Conservation (phyloP, 805 yeast genomes). For the Scheffersomyces stipitis region DNA sequence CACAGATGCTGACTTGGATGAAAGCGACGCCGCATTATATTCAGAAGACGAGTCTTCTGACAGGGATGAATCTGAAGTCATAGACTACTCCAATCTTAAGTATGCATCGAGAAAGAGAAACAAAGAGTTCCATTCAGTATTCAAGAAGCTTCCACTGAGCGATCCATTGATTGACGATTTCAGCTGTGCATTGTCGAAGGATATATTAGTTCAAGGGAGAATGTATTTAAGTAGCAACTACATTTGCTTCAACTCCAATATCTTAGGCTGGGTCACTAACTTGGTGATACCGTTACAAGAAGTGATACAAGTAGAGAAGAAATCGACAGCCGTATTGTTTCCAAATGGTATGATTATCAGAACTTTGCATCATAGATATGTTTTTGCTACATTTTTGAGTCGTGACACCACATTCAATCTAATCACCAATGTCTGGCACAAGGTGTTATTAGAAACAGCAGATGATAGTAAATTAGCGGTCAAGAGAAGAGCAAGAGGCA, state of each 20-base stretch:
- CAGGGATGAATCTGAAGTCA: conserved; percentile 6
- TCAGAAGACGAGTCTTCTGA: conserved; percentile 2
- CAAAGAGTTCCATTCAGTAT: conserved; percentile 73
- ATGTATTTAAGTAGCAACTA: conserved; percentile 75
- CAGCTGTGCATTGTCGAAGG: conserved; percentile 85
- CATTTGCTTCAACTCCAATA: conserved; percentile 81
- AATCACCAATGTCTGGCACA: conserved; percentile 69
- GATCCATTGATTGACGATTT: conserved; percentile 84
- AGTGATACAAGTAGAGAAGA: conserved; percentile 72
- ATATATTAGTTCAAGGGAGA: conserved; percentile 84
- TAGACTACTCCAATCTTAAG: conserved; percentile 10
- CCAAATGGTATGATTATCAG: conserved; percentile 84
- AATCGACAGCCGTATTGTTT: conserved; percentile 82
- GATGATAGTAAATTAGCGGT: conserved; percentile 6
- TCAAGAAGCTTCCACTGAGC: conserved; percentile 62
- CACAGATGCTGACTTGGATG: conserved; percentile 4
- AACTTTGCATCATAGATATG: conserved; percentile 62
- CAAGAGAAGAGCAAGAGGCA: conserved; percentile 5
- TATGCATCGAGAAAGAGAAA: conserved; percentile 29
- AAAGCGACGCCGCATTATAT: conserved; percentile 2
- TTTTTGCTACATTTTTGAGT: conserved; percentile 84
- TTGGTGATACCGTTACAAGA: conserved; percentile 71
- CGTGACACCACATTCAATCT: conserved; percentile 76
- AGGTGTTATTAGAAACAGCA: conserved; percentile 28
- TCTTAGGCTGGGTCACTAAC: conserved; percentile 89